A percentile compares a stretch with the other conserved stretches of the same genome.
phyloP scores from a whole-genome alignment of 108 stramenopile species.

The Fistulifera solaris region DNA sequence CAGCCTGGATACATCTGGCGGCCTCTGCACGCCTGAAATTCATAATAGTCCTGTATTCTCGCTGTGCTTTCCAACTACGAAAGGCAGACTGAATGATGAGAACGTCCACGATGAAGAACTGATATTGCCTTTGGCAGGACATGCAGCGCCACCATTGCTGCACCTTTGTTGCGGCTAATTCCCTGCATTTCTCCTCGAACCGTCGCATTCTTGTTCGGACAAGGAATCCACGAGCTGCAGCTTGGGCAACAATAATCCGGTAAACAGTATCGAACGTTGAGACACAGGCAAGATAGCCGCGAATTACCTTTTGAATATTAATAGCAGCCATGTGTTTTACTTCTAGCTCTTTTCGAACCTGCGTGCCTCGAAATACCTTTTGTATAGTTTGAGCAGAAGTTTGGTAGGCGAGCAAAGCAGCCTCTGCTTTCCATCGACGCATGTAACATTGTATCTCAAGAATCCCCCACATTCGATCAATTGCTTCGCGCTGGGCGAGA shows the following conservation, averaged over 20 bases:
- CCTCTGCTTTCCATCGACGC: slow-evolving; percentile 69
- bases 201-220: slow-evolving; percentile 15
- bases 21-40: slow-evolving; percentile 37
- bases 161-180: slow-evolving; percentile 8
- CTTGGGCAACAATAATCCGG: slow-evolving; percentile 48
- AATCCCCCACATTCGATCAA: slow-evolving; percentile 68
- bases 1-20: slow-evolving; percentile 37
- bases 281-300: slow-evolving; percentile 53
- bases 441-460: slow-evolving; percentile 62
- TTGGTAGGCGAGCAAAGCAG: slow-evolving; percentile 33
- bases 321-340: slow-evolving; percentile 42
- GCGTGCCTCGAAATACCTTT: slow-evolving; percentile 52
- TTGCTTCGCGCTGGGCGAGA: slow-evolving; percentile 52
- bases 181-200: slow-evolving; percentile 11
- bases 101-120: neutral
- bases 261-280: slow-evolving; percentile 57
- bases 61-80: slow-evolving; percentile 17
- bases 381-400: slow-evolving; percentile 54
- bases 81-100: slow-evolving; percentile 24
- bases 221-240: slow-evolving; percentile 23
- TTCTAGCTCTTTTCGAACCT: slow-evolving; percentile 43
- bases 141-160: too few relatives aligned
- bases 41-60: slow-evolving; percentile 3
- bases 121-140: neutral
- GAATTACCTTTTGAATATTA: slow-evolving; percentile 58